Evolutionary conservation across 257 asterid species (phyloP), one percentile per base, ranked within the genome.

Genomic region (Vinca minor): DNA sequence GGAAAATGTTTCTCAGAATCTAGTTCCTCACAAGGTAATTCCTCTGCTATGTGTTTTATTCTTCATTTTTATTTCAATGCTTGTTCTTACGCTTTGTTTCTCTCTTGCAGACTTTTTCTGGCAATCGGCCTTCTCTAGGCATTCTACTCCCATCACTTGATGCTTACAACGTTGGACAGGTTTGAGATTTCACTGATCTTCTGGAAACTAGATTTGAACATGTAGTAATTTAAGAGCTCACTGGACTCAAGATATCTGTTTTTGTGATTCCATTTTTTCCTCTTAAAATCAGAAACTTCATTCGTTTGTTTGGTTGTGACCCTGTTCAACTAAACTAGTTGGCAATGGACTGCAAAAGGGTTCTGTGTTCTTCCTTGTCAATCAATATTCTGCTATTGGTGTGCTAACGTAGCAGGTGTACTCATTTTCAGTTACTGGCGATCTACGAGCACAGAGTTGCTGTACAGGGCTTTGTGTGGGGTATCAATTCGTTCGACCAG

Each of bases 151-250:
- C 99, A 61, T 85, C 95, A 15, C 73, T 93, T 71, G 77, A 79
- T 76, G 97, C 99, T 72, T 89, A 93, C 86, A 89, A 79, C 70
- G 64, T 93, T 61, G 99, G 99, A 47, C 99, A 93, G 96, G 99
- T 93, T 69, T 69, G 83, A 57, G 54, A 62, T 66, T n/a, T 44
- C 66, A 9, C 36, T 56, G 26, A 56, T 21, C 36, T 23, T 1
- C 29, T 39, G 8, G n/a, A 44, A 31, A 25, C 26, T 38, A 52
- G 23, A 21, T 36, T 36, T 4, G 23, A 41, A 28, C 28, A 54
- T 36, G 29, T 53, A 11, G 47, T n/a, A n/a, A n/a, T 31, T 32
- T 10, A 7, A 5, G 14, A 8, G 17, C 14, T 50, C 12, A 25
- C 57, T 50, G 34, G 15, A 50, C 8, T 50, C 34, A 23, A 11